Evolutionary conservation across 2,329 filamentous ascomycete genomes (phyloP).

Genomic region (Malbranchea zuffiana): DNA sequence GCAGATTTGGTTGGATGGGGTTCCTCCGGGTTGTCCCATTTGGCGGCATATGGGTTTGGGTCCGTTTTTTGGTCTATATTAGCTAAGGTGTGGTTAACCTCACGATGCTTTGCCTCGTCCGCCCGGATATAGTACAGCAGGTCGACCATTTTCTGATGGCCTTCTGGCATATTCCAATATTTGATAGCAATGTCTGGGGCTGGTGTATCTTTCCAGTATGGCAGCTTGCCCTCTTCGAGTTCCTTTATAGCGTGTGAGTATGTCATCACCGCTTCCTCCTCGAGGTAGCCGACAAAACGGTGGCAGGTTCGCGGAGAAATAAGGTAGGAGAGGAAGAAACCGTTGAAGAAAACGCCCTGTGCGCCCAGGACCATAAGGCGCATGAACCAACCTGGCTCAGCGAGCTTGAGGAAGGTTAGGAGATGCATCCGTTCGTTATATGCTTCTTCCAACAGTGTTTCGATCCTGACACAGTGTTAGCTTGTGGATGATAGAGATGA

Average conservation of each 20-base stretch:
- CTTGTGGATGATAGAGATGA: neutral
- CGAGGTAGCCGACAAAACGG: constrained; percentile 90
- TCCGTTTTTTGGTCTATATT: constrained; percentile 79
- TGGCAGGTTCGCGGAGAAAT: constrained; percentile 79
- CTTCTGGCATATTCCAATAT: constrained; percentile 93
- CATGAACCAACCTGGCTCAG: constrained; percentile 80
- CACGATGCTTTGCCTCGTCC: constrained; percentile 81
- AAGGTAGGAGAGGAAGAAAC: constrained; percentile 80
- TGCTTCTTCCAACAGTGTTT: constrained; percentile 77
- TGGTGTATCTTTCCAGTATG: constrained; percentile 65
- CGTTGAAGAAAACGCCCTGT: constrained; percentile 95
- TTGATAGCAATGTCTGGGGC: constrained; percentile 81
- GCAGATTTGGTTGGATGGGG: constrained; percentile 62
- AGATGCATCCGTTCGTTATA: constrained; percentile 94
- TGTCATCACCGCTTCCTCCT: constrained; percentile 93
- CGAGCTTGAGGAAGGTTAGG: constrained; percentile 85
- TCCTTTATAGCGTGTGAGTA: constrained; percentile 85
- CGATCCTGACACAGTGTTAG: constrained; percentile 51
- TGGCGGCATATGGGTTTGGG: constrained; percentile 82
- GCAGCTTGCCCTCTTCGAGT: constrained; percentile 71
- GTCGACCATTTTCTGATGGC: constrained; percentile 69
- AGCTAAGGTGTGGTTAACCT: constrained; percentile 89
- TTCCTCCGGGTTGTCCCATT: constrained; percentile 58
- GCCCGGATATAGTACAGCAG: constrained; percentile 78
- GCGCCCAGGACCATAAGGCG: constrained; percentile 80